phyloP scores from a whole-genome alignment of 2,329 filamentous ascomycete species.

The Ascosphaera pollenicola region DNA sequence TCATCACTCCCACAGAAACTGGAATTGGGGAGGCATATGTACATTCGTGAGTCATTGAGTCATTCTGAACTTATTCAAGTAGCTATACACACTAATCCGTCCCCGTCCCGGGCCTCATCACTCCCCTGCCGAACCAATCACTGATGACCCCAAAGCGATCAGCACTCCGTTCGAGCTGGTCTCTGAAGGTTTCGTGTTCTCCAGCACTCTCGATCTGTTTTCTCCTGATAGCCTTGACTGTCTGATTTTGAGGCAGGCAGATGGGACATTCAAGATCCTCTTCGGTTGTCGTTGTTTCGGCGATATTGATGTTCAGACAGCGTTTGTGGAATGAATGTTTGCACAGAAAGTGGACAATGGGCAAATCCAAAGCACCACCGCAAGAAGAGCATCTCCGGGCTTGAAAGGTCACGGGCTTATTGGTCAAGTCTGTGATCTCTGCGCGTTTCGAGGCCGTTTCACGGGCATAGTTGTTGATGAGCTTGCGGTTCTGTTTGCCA shows the following conservation, averaged over 20 bases:
- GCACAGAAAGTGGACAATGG: slow-evolving; percentile 87
- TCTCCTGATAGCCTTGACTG: slow-evolving; percentile 65
- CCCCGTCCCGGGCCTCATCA: slow-evolving; percentile 37
- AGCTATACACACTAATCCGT: neutral
- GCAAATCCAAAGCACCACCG: slow-evolving; percentile 55
- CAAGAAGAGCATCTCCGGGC: slow-evolving; percentile 74
- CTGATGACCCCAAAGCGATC: slow-evolving; percentile 81
- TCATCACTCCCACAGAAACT: too few relatives aligned
- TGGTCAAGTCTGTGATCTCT: slow-evolving; percentile 55
- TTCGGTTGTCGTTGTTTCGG: slow-evolving; percentile 23
- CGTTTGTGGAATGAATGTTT: slow-evolving; percentile 93
- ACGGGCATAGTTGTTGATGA: slow-evolving; percentile 61
- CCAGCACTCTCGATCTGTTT: slow-evolving; percentile 72
- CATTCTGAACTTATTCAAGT: neutral
- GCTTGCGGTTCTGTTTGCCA: slow-evolving; percentile 42
- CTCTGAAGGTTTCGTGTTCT: slow-evolving; percentile 72
- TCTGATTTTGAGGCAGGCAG: slow-evolving; percentile 65
- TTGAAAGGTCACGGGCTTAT: slow-evolving; percentile 74
- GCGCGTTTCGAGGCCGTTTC: slow-evolving; percentile 62
- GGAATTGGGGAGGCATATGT: too few relatives aligned
- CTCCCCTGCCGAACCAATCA: slow-evolving; percentile 85
- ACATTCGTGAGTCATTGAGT: neutral
- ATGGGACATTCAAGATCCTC: slow-evolving; percentile 60
- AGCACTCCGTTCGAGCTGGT: slow-evolving; percentile 52
- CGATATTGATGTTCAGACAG: slow-evolving; percentile 41